A percentile compares a stretch with the other conserved stretches of the same genome.
phyloP scores from a whole-genome alignment of 306 rosid species.

The Prunus mongolica region DNA sequence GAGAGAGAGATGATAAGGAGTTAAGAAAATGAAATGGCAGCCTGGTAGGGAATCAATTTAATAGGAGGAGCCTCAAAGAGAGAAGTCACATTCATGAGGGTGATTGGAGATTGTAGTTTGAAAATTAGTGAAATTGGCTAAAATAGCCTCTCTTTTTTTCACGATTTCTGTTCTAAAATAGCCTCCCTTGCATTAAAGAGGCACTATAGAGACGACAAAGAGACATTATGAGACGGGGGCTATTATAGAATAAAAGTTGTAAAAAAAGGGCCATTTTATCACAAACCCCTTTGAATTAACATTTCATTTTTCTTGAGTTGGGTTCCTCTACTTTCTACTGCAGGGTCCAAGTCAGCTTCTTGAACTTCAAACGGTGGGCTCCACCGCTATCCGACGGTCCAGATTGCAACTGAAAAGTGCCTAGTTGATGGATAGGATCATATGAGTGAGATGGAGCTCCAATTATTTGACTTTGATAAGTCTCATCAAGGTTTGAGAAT shows the following conservation, averaged over 20 bases:
- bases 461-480: conserved; percentile 35
- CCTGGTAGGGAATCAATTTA: conserved; percentile 71
- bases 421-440: conserved; percentile 20
- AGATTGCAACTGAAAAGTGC: conserved; percentile 20
- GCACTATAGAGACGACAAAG: too few relatives aligned
- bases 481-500: conserved; percentile 22
- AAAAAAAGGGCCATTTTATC: too few relatives aligned
- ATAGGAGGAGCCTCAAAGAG: conserved; percentile 48
- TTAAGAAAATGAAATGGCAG: conserved; percentile 61
- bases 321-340: conserved; percentile 24
- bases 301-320: conserved; percentile 13
- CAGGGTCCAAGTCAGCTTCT: conserved; percentile 40
- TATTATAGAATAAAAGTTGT: too few relatives aligned
- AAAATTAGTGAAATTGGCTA: too few relatives aligned
- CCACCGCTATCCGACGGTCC: conserved; percentile 31
- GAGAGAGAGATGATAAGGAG: conserved; percentile 23
- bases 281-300: conserved; percentile 31
- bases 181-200: too few relatives aligned
- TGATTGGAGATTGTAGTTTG: conserved; percentile 29
- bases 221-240: too few relatives aligned
- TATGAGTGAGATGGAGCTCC: background rate
- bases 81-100: conserved; percentile 35
- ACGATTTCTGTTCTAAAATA: too few relatives aligned
- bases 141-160: too few relatives aligned
- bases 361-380: conserved; percentile 23